phyloP scores from a whole-genome alignment of 768 basidiomycete species.

The Pleurotus sapidus region DNA sequence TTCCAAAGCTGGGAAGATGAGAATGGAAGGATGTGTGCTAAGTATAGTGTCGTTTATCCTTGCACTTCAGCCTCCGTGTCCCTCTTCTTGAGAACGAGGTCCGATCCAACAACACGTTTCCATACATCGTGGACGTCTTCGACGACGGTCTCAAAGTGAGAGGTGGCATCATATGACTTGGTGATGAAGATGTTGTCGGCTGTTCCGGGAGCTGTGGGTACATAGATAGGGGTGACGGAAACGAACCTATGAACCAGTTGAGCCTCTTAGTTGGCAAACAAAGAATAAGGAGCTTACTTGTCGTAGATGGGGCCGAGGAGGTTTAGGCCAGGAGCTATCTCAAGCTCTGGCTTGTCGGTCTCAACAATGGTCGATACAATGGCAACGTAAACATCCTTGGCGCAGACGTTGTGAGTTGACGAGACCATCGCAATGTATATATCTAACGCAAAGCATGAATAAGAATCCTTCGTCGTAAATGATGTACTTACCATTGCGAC shows the following conservation, averaged over 20 bases:
- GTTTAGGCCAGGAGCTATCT: conserved; percentile 89
- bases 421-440: conserved; percentile 99
- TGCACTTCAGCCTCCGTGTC: conserved; percentile 69
- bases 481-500: conserved; percentile 76
- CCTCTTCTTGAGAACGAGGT: conserved; percentile 85
- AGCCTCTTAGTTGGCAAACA: background rate
- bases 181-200: conserved; percentile 96
- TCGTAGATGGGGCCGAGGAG: conserved; percentile 92
- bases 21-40: conserved; percentile 1
- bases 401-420: conserved; percentile 95
- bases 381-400: conserved; percentile 92
- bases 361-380: conserved; percentile 99
- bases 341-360: conserved; percentile 86
- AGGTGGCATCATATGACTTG: conserved; percentile 96
- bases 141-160: conserved; percentile 98
- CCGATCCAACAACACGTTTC: conserved; percentile 77
- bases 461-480: background rate
- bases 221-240: conserved; percentile 83
- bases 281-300: conserved; percentile 56
- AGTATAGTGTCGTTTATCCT: conserved; percentile 25
- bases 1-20: conserved; percentile 11
- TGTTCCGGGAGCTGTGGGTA: conserved; percentile 78
- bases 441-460: conserved; percentile 45
- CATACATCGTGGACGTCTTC: conserved; percentile 97
- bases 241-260: conserved; percentile 64